phyloP scores from a whole-genome alignment of 768 basidiomycete species.

The Amanita phalloides region DNA sequence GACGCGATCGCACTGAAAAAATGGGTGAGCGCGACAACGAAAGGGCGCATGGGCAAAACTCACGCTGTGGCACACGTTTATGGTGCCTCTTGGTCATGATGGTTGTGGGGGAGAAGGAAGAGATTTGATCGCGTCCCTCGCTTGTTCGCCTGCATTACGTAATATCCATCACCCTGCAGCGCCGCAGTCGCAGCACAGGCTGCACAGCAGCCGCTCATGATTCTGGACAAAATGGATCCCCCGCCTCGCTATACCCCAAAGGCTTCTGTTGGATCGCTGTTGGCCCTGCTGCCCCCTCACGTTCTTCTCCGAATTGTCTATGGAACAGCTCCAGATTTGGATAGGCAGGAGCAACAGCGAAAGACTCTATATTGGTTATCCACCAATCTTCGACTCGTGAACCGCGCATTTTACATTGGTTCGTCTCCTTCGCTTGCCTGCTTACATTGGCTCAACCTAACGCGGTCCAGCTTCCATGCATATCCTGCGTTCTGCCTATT shows the following conservation, averaged over 20 bases:
- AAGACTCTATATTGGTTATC: constrained; percentile 66
- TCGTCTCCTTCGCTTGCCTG: constrained; percentile 9
- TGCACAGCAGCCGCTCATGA: neutral
- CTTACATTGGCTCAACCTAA: constrained; percentile 11
- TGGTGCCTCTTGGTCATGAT: constrained; percentile 5
- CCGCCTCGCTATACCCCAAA: constrained; percentile 8
- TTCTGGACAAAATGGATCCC: constrained; percentile 5
- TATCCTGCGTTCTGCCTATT: constrained; percentile 65
- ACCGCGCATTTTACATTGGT: constrained; percentile 61
- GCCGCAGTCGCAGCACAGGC: neutral
- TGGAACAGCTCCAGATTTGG: neutral
- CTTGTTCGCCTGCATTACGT: neutral
- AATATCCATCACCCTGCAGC: neutral
- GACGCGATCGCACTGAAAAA: constrained; percentile 24
- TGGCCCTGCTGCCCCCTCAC: constrained; percentile 41
- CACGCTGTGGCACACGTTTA: constrained; percentile 4
- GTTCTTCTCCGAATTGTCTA: constrained; percentile 63
- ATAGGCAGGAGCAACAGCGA: constrained; percentile 40
- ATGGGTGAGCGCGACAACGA: neutral
- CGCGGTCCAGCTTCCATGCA: constrained; percentile 57
- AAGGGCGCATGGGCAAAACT: neutral
- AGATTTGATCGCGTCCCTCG: constrained; percentile 1
- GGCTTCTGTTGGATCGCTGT: constrained; percentile 5
- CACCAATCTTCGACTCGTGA: constrained; percentile 51
- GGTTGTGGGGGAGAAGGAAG: constrained; percentile 6